These are phyloP conservation scores for Pyrenophora tritici-repentis DNA, from an alignment of 2,329 filamentous ascomycete genomes.

Conservation along the genomic window DNA sequence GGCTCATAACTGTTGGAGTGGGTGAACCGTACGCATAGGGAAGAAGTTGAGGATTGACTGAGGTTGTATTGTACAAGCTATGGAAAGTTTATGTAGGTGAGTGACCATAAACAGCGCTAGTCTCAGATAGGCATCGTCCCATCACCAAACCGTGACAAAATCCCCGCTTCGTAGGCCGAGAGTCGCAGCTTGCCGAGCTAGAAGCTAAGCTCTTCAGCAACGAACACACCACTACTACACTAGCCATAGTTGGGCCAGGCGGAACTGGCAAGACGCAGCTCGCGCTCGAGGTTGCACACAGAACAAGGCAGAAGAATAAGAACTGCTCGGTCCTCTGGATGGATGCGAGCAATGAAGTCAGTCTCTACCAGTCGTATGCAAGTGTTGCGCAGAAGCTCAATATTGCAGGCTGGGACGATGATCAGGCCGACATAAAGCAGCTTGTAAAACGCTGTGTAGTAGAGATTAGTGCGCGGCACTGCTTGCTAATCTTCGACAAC, in stretches of 20 bases:
- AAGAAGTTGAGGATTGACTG: no score
- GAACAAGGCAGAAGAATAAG: conserved; percentile 39
- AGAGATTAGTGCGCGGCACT: conserved; percentile 4
- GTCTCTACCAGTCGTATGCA: conserved; percentile 47
- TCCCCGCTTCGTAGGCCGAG: no score
- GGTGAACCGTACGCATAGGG: no score
- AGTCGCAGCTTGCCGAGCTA: conserved; percentile 12
- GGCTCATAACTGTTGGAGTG: no score
- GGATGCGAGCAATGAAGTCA: conserved; percentile 46
- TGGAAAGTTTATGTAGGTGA: no score
- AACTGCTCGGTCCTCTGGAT: conserved; percentile 54
- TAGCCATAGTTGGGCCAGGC: conserved; percentile 21
- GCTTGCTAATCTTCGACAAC: conserved; percentile 20
- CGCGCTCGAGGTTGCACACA: conserved; percentile 49
- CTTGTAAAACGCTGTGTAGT: conserved; percentile 16
- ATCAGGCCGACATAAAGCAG: conserved; percentile 1
- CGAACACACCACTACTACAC: conserved; percentile 12
- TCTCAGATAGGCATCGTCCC: no score
- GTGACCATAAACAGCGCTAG: no score
- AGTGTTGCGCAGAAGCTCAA: conserved; percentile 33
- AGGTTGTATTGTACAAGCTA: no score
- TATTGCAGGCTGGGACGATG: conserved; percentile 24
- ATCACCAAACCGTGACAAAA: no score
- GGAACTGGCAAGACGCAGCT: conserved; percentile 31
- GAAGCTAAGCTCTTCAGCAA: conserved; percentile 32